Conservation (phyloP, 2,329 filamentous ascomycete species). For the Neurospora sp. region DNA sequence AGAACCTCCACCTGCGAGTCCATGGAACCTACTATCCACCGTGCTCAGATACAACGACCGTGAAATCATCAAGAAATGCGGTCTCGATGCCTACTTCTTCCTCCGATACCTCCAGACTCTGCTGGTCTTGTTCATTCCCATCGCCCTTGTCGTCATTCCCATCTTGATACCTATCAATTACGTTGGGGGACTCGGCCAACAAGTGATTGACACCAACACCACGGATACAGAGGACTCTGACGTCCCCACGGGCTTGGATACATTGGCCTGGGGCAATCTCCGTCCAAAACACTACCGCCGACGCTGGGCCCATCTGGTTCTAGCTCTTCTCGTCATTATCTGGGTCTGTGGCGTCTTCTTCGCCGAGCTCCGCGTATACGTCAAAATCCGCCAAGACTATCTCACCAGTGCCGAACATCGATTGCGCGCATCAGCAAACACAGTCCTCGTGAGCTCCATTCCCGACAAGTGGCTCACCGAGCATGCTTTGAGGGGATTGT, state of each 20-base stretch:
- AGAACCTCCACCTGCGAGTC: constrained; percentile 54
- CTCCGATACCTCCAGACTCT: constrained; percentile 71
- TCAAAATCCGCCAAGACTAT: constrained; percentile 89
- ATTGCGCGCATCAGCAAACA: constrained; percentile 86
- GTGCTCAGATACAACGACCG: constrained; percentile 62
- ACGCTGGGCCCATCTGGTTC: constrained; percentile 75
- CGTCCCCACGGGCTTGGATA: constrained; percentile 61
- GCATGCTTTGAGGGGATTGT: constrained; percentile 71
- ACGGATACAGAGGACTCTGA: constrained; percentile 23
- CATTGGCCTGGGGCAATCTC: constrained; percentile 84
- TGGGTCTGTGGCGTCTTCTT: constrained; percentile 88
- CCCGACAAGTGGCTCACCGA: constrained; percentile 83
- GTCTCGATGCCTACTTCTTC: constrained; percentile 95
- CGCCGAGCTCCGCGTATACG: constrained; percentile 74
- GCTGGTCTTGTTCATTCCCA: constrained; percentile 83
- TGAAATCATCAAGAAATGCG: constrained; percentile 89
- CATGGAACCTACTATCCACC: constrained; percentile 42
- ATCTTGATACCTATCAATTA: constrained; percentile 81
- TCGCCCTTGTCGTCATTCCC: constrained; percentile 68
- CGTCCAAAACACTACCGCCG: constrained; percentile 51
- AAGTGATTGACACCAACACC: constrained; percentile 32
- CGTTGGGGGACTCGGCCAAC: constrained; percentile 55
- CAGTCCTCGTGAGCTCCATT: constrained; percentile 85
- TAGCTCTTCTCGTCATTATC: constrained; percentile 67
- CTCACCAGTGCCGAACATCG: constrained; percentile 92